phyloP scores from a whole-genome alignment of 116 monocot species.

The Zostera marina region DNA sequence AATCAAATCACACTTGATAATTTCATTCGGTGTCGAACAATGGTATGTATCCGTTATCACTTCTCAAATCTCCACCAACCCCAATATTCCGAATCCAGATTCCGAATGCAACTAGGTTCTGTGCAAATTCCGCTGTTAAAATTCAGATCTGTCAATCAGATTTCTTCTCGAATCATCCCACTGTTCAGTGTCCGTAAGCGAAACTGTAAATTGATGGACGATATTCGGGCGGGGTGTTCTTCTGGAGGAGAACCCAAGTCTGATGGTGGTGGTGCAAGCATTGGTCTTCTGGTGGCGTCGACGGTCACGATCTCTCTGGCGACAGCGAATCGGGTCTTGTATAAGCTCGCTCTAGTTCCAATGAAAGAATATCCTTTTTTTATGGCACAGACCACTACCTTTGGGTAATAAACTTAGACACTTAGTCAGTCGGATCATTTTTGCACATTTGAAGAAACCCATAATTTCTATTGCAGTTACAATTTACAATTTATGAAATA shows the following conservation, averaged over 20 bases:
- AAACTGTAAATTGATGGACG: not conserved
- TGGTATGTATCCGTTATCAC: too few relatives aligned
- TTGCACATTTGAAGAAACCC: not conserved
- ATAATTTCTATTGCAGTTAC: not conserved
- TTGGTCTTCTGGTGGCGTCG: conserved; percentile 31
- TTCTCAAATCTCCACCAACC: not conserved
- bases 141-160: not conserved
- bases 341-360: conserved; percentile 89
- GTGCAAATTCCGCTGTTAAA: not conserved
- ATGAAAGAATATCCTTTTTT: conserved; percentile 95
- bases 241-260: not conserved
- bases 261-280: conserved; percentile 7
- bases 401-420: conserved; percentile 37
- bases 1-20: too few relatives aligned
- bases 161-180: not conserved
- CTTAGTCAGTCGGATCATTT: not conserved
- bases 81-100: not conserved
- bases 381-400: conserved; percentile 85
- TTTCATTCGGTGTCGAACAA: too few relatives aligned
- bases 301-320: conserved; percentile 48
- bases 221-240: not conserved
- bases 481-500: not conserved
- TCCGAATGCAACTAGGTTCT: not conserved
- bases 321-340: conserved; percentile 76
- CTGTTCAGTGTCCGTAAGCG: not conserved